Evolutionary conservation across 2,329 filamentous ascomycete species (phyloP).

Genomic region (Trichoderma afroharzianum): DNA sequence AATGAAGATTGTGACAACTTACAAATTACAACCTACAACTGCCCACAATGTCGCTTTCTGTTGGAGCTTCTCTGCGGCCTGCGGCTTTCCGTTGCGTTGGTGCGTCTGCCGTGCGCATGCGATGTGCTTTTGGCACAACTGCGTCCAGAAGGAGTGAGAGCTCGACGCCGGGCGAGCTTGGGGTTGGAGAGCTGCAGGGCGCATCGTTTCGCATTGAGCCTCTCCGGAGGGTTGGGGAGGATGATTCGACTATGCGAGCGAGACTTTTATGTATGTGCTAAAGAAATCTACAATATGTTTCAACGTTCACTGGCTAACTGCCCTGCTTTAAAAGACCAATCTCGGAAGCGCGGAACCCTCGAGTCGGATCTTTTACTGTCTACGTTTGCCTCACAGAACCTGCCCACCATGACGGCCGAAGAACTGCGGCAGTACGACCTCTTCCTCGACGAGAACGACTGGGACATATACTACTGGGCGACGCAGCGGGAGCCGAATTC

Average conservation of each 20-base stretch:
- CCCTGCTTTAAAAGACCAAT: constrained; percentile 67
- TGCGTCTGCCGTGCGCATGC: background rate
- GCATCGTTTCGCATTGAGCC: constrained; percentile 86
- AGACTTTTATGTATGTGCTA: constrained; percentile 62
- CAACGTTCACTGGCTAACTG: background rate
- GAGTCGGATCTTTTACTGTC: constrained; percentile 95
- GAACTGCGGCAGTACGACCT: constrained; percentile 83
- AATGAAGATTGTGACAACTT: background rate
- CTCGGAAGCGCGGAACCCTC: constrained; percentile 90
- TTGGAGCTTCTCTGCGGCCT: background rate
- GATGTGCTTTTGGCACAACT: background rate
- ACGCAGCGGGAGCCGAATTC: constrained; percentile 69
- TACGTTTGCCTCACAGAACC: constrained; percentile 82
- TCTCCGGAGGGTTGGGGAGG: constrained; percentile 78
- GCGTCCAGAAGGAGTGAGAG: background rate
- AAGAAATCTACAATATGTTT: background rate
- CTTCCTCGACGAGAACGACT: constrained; percentile 98
- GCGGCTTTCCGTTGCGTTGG: background rate
- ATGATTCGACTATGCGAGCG: constrained; percentile 80
- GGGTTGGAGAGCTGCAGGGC: constrained; percentile 82
- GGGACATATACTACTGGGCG: constrained; percentile 99
- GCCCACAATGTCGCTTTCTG: background rate
- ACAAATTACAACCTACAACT: background rate
- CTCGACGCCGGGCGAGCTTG: constrained; percentile 52
- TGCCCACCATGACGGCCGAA: constrained; percentile 65